Evolutionary conservation across 352 stramenopile species (phyloP), one percentile per base, ranked within the genome.

Genomic region (Phytophthora crassamura): DNA sequence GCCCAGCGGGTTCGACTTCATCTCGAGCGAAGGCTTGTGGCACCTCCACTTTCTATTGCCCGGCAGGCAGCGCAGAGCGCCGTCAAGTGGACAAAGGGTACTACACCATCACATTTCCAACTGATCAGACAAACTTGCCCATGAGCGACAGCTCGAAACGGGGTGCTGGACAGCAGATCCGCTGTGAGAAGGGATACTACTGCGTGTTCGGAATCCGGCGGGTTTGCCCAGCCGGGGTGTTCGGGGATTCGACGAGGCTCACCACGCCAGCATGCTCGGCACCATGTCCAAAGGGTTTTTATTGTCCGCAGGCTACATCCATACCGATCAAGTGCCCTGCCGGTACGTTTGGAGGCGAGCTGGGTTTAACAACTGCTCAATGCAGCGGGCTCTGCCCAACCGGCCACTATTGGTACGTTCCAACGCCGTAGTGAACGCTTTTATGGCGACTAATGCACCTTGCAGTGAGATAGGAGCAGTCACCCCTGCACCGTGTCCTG

Each of bases 181-280:
- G 57, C 22, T 93, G 85, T 16, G 80, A 92, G n/a, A 74, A 80
- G 5, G 86, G 86, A 10, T 83, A 75, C 58, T 92, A 83, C 53
- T 94, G 86, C 46, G 47, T 76, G 12, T 74, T 80, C 14, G 86
- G 86, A 10, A 69, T 92, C 39, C 81, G 80, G 2, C 70, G 77
- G 35, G 61, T 63, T 6, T 94, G 85, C 64, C 72, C 74, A 18
- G 68, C 59, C n/a, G 83, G 81, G 2, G 75, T 59, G 1, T 91
- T 78, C 42, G 83, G 85, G 20, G 59, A 77, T 4, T 75, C 63
- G 7, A 69, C 53, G 5, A 67, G 66, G 12, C 38, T 90, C 3
- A 68, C 35, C 7, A 75, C 67, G 0, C 28, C 64, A 20, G 41
- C 20, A 9, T 93, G 85, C 41, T 77, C 76, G 7, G 71, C 67